Evolutionary conservation across 2,329 filamentous ascomycete species (phyloP), one percentile per base, ranked within the genome.

Genomic region (Rosellinia necatrix): DNA sequence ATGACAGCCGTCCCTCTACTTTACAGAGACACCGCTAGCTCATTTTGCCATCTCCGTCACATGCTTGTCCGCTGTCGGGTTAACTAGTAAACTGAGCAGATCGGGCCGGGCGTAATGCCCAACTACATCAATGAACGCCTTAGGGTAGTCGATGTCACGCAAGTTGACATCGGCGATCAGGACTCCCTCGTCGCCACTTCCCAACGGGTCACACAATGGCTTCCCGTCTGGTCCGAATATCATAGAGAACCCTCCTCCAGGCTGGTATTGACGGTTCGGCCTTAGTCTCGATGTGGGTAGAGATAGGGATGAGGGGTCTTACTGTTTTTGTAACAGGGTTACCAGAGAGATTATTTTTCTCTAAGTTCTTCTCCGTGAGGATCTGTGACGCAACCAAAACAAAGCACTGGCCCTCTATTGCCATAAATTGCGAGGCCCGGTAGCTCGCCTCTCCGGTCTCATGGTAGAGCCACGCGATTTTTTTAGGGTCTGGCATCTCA

Each of bases 171-270:
- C 78, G 0, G 79, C 80, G 52, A 74, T 78, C 6, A 84, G 52
- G 9, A 84, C 75, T 4, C 76, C 74, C 61, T 84, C 81, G 21
- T 73, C 70, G 0, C 71, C 72, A 12, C 70, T 67, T 3, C 69
- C 67, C 51, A 76, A 30, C 0, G 72, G 65, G 32, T 76, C 71
- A 3, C 72, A 75, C 37, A 83, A 61, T 3, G 75, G 66, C 24
- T 77, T 69, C 1, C 81, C 81, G 60, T 83, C 80, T 0, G 81
- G 81, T 0, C 76, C 80, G 55, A 79, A 79, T 19, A 82, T 74
- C 57, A 78, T 79, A 3, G 77, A 76, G 50, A 76, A 76, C 2
- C 81, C 81, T 19, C 77, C 77, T 2, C 74, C 72, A 1, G 72
- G 72, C 62, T 70, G 50, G 38, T 13, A 43, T 51, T 19, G 21